Base-by-base conservation (phyloP, 1,284 basidiomycete species). In the Puccinia polysora region DNA sequence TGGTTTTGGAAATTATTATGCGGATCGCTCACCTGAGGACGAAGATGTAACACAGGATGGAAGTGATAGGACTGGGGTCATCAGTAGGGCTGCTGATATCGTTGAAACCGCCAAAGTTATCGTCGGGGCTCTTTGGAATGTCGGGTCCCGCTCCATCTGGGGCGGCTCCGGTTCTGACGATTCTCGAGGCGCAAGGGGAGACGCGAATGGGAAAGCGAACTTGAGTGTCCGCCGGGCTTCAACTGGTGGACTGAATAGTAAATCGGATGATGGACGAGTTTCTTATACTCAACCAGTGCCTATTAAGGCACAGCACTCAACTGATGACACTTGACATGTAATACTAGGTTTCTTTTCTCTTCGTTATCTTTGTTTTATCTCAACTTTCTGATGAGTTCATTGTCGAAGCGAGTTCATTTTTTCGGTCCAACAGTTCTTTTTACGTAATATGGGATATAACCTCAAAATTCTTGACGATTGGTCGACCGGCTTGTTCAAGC, bases 61-160 rank as follows among this genome's bases (percentile, higher is more conserved):
- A 38, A 38, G 49, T 15, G 63, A 55, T 7, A 43, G 23, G 10
- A 55, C 25, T 36, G 75, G 75, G 18, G 36, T 75, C 20, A 75
- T 76, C 15, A 75, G 76, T 25, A 52, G 71, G 15, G 74, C 74
- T 18, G 67, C 76, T 25, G 74, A 77, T 18, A 75, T 77, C 0
- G 76, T 75, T 4, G 75, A 76, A 1, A 76, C 76, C 0, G 76
- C 76, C 1, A 62, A 74, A 12, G 77, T 76, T 45, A 40, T 77
- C 23, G 55, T 77, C 5, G 77, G 77, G 0, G 77, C 76, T 6
- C 52, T 77, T 30, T 70, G 64, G 55, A 58, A 45, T 47, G 62
- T 47, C 20, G 62, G 70, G 28, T 50, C 68, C 32, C 56, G 68
- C 28, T 63, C 68, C 6, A 62, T 71, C 30, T 71, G 59, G 59